Base-by-base conservation (phyloP, 2,329 filamentous ascomycete genomes). In the Sporothrix globosa region DNA sequence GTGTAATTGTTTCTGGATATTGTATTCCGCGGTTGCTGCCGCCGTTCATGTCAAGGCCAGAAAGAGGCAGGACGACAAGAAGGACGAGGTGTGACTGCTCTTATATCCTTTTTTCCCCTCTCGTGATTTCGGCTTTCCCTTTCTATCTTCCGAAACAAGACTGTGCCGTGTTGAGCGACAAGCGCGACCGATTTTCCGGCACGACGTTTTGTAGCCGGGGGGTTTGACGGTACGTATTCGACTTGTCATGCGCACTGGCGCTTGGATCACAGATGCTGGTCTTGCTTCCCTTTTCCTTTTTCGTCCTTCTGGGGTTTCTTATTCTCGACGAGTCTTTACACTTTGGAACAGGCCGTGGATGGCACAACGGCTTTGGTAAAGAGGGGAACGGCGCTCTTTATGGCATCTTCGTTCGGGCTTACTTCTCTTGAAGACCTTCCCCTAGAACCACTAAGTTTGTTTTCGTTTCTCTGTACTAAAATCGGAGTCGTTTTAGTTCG, bases 311-410 rank as follows among this genome's bases (percentile, higher is more conserved):
- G 44, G 11, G 14, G 21, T 50, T 30, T 13, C 21, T 44, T 46
- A 5, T 48, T 14, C 30, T 52, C 46, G 27, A 46, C 17, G 19
- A 19, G 27, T 66, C 46, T 27, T 66, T 2, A 10, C 24, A 66
- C n/a, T n/a, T n/a, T n/a, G 39, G 58, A 30, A 58, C 54, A 39
- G 34, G 54, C 39, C 11, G 39, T 27, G 58, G 21, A 27, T 63
- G 39, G 13, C 13, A 14, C 19, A 63, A 27, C 21, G 11, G 13
- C 21, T 21, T 21, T 27, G 39, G 19, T 19, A 65, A 65, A 52
- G 61, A 66, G 63, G 63, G 63, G 60, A 53, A 66, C n/a, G 19
- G 46, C 63, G 63, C 10, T 13, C 44, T 34, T 34, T 50, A n/a
- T 52, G 46, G 46, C 63, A 46, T 53, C 4, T 66, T 66, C 2